Conservation (phyloP, 148 eudicot genomes). For the Salicornia ramosissima region DNA sequence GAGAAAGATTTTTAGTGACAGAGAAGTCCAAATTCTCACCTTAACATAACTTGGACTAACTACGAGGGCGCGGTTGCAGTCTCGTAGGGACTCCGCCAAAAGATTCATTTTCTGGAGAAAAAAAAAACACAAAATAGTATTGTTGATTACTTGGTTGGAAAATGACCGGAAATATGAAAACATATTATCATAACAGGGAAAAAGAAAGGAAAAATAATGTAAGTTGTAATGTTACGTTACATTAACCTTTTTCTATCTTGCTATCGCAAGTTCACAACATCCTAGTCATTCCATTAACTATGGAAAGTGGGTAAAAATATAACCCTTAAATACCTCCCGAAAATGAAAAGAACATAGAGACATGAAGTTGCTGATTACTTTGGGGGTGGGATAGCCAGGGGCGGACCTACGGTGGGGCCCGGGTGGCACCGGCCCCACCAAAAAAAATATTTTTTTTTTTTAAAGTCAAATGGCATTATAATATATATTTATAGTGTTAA, state of each 20-base stretch:
- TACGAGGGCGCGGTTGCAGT: constrained; percentile 66
- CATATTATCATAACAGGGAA: background rate
- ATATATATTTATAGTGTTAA: no score
- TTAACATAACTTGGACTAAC: constrained; percentile 59
- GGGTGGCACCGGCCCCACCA: no score
- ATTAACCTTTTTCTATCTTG: constrained; percentile 2
- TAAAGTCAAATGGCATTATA: no score
- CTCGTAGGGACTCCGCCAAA: constrained; percentile 66
- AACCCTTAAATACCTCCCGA: background rate
- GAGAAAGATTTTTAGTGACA: background rate
- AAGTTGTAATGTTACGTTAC: background rate
- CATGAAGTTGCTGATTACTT: background rate
- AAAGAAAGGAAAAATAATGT: background rate
- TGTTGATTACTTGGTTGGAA: background rate
- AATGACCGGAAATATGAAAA: background rate
- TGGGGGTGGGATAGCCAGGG: no score
- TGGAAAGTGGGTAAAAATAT: background rate
- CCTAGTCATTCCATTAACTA: background rate
- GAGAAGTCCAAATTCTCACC: constrained; percentile 36
- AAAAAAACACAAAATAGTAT: constrained; percentile 11
- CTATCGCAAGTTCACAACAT: background rate
- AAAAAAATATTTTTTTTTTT: no score
- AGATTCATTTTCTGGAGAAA: constrained; percentile 63
- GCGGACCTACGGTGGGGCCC: no score
- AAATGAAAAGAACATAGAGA: background rate